A percentile compares a stretch with the other conserved stretches of the same genome.
phyloP scores from a whole-genome alignment of 768 basidiomycete species.

The Boletus insuetus region DNA sequence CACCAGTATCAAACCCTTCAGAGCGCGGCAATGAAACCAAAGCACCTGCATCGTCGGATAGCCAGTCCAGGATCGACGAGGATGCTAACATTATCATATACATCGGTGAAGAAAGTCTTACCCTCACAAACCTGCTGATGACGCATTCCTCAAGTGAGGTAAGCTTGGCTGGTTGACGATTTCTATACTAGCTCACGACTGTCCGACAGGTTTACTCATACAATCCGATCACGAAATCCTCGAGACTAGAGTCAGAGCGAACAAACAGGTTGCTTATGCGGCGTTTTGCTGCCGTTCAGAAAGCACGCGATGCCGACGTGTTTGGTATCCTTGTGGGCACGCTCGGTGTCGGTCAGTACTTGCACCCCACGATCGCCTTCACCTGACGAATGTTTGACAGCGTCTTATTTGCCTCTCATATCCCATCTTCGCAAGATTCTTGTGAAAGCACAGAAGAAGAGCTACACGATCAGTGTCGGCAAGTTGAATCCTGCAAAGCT shows the following conservation, averaged over 20 bases:
- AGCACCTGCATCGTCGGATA: neutral
- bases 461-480: slow-evolving; percentile 93
- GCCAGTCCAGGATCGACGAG: neutral
- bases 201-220: slow-evolving; percentile 70
- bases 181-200: neutral
- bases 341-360: slow-evolving; percentile 72
- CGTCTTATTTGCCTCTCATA: slow-evolving; percentile 84
- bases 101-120: slow-evolving; percentile 78
- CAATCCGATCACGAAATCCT: slow-evolving; percentile 50
- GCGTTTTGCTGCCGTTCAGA: slow-evolving; percentile 82
- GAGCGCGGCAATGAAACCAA: neutral
- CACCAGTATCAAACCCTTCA: neutral
- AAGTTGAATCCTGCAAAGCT: slow-evolving; percentile 94
- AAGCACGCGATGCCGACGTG: slow-evolving; percentile 87
- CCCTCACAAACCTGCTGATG: slow-evolving; percentile 82
- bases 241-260: slow-evolving; percentile 57
- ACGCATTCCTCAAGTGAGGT: slow-evolving; percentile 70
- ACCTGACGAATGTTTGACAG: slow-evolving; percentile 34
- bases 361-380: neutral
- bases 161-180: slow-evolving; percentile 13
- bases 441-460: slow-evolving; percentile 71
- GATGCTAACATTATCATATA: slow-evolving; percentile 40
- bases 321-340: slow-evolving; percentile 96
- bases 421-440: slow-evolving; percentile 74
- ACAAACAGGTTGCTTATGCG: slow-evolving; percentile 88